Evolutionary conservation across 2,329 filamentous ascomycete species (phyloP).

Genomic region (Pezicula neosporulosa): DNA sequence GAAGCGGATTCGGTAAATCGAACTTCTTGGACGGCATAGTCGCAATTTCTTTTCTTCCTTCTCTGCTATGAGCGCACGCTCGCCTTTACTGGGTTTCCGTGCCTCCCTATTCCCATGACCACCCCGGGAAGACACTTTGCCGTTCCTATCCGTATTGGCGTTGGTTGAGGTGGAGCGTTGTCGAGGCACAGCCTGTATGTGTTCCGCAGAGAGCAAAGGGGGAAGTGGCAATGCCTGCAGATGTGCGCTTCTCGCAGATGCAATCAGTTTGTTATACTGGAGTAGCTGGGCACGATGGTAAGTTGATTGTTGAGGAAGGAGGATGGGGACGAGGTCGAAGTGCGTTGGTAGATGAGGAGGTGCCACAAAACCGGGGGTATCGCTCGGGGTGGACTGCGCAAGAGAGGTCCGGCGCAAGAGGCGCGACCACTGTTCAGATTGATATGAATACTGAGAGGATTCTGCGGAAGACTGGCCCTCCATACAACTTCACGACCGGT

Average conservation of each 20-base stretch:
- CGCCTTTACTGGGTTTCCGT: constrained; percentile 54
- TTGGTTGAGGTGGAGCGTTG: constrained; percentile 51
- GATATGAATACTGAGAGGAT: constrained; percentile 32
- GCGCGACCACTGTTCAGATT: constrained; percentile 30
- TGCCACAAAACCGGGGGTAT: constrained; percentile 21
- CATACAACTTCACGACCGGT: constrained; percentile 27
- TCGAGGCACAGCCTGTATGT: constrained; percentile 49
- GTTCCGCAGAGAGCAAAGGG: constrained; percentile 51
- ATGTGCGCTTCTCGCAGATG: constrained; percentile 45
- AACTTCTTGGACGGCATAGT: constrained; percentile 29
- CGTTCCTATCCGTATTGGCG: constrained; percentile 23
- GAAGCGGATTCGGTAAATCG: constrained; percentile 23
- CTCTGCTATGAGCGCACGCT: constrained; percentile 57
- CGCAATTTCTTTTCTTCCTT: constrained; percentile 42
- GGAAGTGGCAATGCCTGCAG: constrained; percentile 53
- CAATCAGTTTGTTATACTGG: constrained; percentile 64
- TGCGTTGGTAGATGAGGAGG: constrained; percentile 34
- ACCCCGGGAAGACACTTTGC: constrained; percentile 46
- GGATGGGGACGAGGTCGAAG: constrained; percentile 52
- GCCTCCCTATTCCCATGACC: constrained; percentile 58
- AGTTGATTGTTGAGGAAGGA: constrained; percentile 55
- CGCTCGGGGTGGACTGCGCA: constrained; percentile 16
- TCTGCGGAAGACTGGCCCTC: constrained; percentile 27
- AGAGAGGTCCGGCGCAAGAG: constrained; percentile 30
- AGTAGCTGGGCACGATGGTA: constrained; percentile 60